These are phyloP conservation scores for Coelastrella sp. DNA, from an alignment of 139 green algal species.

Conservation along the genomic window DNA sequence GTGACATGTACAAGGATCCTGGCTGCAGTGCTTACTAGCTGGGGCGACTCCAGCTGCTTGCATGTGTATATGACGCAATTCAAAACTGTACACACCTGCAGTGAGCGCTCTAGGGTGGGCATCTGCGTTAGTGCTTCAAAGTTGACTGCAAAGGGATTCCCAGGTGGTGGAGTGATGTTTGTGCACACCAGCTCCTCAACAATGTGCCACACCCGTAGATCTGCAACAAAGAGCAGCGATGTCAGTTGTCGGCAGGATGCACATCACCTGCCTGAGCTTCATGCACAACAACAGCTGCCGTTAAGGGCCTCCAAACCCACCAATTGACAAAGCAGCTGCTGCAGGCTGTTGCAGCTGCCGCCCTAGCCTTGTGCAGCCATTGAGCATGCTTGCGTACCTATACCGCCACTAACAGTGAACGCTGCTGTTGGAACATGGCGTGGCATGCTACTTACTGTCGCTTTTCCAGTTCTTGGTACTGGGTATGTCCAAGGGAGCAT, in stretches of 20 bases:
- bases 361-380: neutral
- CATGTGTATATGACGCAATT: neutral
- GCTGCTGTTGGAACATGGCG: too few relatives aligned
- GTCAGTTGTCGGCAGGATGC: too few relatives aligned
- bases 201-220: constrained; percentile 72
- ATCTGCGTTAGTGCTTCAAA: constrained; percentile 68
- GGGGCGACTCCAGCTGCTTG: neutral
- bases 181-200: constrained; percentile 71
- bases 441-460: neutral
- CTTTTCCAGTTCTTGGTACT: constrained; percentile 67
- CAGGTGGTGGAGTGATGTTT: constrained; percentile 62
- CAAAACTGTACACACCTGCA: constrained; percentile 63
- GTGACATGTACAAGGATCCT: neutral
- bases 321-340: neutral
- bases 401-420: too few relatives aligned
- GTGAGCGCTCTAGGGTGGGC: constrained; percentile 67
- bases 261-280: too few relatives aligned
- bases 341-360: neutral
- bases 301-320: too few relatives aligned
- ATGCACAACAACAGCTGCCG: too few relatives aligned
- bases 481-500: constrained; percentile 68
- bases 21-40: neutral
- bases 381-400: too few relatives aligned
- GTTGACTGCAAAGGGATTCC: constrained; percentile 74
- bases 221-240: constrained; percentile 36